Conservation (phyloP, 768 basidiomycete species). For the Peribolospora kevripleyi region DNA sequence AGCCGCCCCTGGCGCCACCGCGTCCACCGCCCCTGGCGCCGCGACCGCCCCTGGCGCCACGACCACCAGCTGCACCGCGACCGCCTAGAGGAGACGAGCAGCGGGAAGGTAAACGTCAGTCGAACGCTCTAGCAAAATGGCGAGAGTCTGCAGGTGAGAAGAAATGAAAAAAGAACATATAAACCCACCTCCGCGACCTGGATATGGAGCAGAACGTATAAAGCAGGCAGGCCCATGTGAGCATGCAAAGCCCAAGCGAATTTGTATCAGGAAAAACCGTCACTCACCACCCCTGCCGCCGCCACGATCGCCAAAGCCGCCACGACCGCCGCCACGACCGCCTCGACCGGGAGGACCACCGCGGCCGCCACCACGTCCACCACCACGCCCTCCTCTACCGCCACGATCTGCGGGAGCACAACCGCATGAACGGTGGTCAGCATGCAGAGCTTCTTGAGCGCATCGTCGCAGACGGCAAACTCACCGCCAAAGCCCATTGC, state of each 20-base stretch:
- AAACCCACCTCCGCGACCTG: neutral
- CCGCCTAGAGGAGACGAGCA: neutral
- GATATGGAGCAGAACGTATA: neutral
- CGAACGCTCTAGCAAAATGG: neutral
- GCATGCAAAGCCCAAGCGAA: neutral
- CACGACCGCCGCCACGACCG: conserved; percentile 14
- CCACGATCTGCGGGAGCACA: conserved; percentile 16
- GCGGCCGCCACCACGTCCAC: conserved; percentile 21
- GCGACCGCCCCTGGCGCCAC: conserved; percentile 20
- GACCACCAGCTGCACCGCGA: conserved; percentile 14
- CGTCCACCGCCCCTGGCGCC: conserved; percentile 38
- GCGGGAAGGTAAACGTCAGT: neutral
- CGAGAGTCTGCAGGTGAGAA: neutral
- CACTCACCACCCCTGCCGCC: conserved; percentile 1
- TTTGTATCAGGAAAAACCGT: neutral
- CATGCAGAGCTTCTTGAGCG: too few relatives aligned
- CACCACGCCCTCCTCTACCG: conserved; percentile 19
- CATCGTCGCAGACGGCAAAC: too few relatives aligned
- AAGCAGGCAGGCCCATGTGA: neutral
- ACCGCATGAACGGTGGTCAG: too few relatives aligned
- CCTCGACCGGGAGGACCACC: conserved; percentile 13
- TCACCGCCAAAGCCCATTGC: too few relatives aligned
- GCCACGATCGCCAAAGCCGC: conserved; percentile 3
- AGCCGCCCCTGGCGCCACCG: conserved; percentile 43
- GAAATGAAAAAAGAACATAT: neutral